Evolutionary conservation across 169 alveolate species (phyloP).

Genomic region (Cryptosporidium xiaoi): DNA sequence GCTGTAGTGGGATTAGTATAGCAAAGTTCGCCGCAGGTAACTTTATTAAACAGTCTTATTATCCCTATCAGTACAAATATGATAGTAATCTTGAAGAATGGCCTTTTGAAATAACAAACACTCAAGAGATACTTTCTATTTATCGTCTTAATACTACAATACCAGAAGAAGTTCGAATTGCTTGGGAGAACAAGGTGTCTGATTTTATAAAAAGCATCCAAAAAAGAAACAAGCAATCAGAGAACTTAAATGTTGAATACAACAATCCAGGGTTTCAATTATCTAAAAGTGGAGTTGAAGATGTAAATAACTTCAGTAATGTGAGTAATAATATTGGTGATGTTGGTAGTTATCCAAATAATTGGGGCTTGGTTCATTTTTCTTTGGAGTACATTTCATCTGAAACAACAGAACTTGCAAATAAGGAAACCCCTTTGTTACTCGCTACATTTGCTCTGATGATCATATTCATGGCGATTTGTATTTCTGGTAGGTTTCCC

Average conservation of each 20-base stretch:
- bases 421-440: slow-evolving; percentile 68
- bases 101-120: slow-evolving; percentile 57
- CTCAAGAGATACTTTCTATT: slow-evolving; percentile 59
- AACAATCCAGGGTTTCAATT: neutral
- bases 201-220: slow-evolving; percentile 35
- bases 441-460: slow-evolving; percentile 65
- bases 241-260: neutral
- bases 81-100: slow-evolving; percentile 50
- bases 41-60: slow-evolving; percentile 38
- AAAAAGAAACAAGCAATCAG: slow-evolving; percentile 9
- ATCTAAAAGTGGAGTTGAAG: neutral
- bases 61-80: slow-evolving; percentile 48
- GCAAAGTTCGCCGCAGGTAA: slow-evolving; percentile 69
- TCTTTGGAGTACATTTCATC: slow-evolving; percentile 62
- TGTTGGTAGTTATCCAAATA: slow-evolving; percentile 20
- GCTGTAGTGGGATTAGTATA: slow-evolving; percentile 59
- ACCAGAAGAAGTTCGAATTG: slow-evolving; percentile 53
- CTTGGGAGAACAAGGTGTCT: slow-evolving; percentile 71
- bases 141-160: slow-evolving; percentile 58
- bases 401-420: slow-evolving; percentile 69
- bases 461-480: slow-evolving; percentile 65
- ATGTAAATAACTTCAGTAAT: neutral
- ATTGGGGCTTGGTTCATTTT: slow-evolving; percentile 59
- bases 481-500: slow-evolving; percentile 69
- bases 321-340: neutral